A percentile compares a stretch with the other conserved stretches of the same genome.
These are phyloP conservation scores for Elsinoe necatrix DNA, from an alignment of 2,329 filamentous ascomycete species.

Conservation along the genomic window DNA sequence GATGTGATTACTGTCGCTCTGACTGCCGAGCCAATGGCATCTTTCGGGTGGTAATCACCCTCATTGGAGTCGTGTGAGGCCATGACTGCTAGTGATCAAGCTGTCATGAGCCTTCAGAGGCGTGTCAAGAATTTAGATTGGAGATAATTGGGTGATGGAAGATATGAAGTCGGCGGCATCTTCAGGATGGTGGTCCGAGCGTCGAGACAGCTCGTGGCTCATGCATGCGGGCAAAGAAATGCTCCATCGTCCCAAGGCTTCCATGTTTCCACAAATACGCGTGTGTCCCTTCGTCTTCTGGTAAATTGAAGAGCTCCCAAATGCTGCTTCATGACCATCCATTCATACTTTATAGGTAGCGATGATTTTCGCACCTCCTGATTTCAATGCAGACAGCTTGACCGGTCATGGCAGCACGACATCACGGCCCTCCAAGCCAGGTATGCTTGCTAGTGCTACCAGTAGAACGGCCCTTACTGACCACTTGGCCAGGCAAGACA, in stretches of 20 bases:
- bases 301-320: neutral
- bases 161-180: slow-evolving; percentile 16
- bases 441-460: neutral
- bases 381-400: slow-evolving; percentile 8
- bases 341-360: neutral
- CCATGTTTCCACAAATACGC: slow-evolving; percentile 7
- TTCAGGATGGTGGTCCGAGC: slow-evolving; percentile 10
- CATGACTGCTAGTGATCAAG: slow-evolving; percentile 14
- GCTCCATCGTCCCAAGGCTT: slow-evolving; percentile 9
- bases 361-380: slow-evolving; percentile 15
- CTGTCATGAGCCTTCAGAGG: slow-evolving; percentile 17
- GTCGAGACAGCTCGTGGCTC: neutral
- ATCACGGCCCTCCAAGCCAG: slow-evolving; percentile 3
- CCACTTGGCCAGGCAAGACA: slow-evolving; percentile 36
- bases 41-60: slow-evolving; percentile 58
- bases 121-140: slow-evolving; percentile 14
- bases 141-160: slow-evolving; percentile 4
- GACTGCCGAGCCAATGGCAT: slow-evolving; percentile 61
- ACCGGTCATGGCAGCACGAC: neutral
- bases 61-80: slow-evolving; percentile 33
- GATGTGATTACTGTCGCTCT: slow-evolving; percentile 58
- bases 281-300: neutral
- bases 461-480: neutral
- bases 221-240: slow-evolving; percentile 5
- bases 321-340: neutral